Evolutionary conservation across 2,329 filamentous ascomycete genomes (phyloP).

Genomic region (Talaromyces sp.): DNA sequence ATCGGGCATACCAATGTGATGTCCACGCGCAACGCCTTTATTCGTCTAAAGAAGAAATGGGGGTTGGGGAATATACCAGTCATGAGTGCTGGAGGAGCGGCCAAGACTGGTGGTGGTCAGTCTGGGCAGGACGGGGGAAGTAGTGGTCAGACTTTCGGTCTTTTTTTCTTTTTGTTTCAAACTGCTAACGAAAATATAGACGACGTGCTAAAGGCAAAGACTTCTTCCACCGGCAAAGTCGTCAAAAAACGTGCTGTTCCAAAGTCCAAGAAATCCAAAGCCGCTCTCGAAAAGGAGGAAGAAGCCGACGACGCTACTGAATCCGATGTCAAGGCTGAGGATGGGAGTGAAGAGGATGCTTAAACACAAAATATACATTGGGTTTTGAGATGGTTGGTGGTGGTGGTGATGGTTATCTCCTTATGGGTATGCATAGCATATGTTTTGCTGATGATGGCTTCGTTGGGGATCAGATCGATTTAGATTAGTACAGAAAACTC

Average conservation of each 20-base stretch:
- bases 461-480: not conserved
- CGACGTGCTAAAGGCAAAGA: constrained; percentile 1
- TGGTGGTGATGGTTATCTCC: not conserved
- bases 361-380: not conserved
- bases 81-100: not conserved
- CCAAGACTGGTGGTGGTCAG: not conserved
- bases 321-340: not conserved
- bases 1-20: constrained; percentile 8
- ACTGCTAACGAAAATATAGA: not conserved
- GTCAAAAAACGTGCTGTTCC: constrained; percentile 1
- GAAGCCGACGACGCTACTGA: not conserved
- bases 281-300: not conserved
- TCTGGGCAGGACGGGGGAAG: not conserved
- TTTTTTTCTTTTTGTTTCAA: not conserved
- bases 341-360: not conserved
- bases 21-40: constrained; percentile 2
- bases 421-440: not conserved
- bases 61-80: not conserved
- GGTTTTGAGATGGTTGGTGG: not conserved
- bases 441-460: too few species aligned
- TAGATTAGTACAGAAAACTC: not conserved
- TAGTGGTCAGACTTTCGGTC: not conserved
- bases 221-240: not conserved
- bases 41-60: constrained; percentile 5
- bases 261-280: not conserved